These are phyloP conservation scores for Botrytis pseudocinerea DNA, from an alignment of 2,329 filamentous ascomycete species.

Conservation along the genomic window DNA sequence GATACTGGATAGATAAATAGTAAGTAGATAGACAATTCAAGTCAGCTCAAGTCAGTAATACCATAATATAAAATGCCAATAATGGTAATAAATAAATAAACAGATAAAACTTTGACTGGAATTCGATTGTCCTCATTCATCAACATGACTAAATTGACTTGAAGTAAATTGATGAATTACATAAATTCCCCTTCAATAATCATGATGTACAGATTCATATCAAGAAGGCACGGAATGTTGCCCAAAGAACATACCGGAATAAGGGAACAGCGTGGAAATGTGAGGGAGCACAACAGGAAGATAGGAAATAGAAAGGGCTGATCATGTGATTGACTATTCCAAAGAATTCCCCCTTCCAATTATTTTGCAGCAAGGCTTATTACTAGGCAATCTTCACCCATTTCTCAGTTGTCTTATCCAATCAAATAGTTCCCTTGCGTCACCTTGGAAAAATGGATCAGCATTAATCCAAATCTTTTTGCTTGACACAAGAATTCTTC, in stretches of 20 bases:
- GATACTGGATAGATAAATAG: not conserved
- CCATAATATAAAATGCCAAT: not conserved
- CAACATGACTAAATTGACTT: not conserved
- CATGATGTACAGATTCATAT: conserved; percentile 8
- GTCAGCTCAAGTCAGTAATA: not conserved
- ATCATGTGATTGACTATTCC: conserved; percentile 28
- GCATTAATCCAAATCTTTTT: conserved; percentile 9
- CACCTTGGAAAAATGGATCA: conserved; percentile 21
- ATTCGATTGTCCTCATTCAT: not conserved
- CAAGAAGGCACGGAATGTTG: conserved; percentile 15
- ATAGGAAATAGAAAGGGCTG: conserved; percentile 21
- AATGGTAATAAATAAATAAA: not conserved
- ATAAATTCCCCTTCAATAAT: not conserved
- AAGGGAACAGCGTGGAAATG: conserved; percentile 29
- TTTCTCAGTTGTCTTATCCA: conserved; percentile 11
- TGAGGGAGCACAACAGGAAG: conserved; percentile 24
- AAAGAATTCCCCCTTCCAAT: conserved; percentile 11
- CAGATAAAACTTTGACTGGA: too few relatives aligned
- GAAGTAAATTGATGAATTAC: not conserved
- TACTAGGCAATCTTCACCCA: not conserved
- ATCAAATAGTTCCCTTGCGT: conserved; percentile 20
- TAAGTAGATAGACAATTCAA: not conserved
- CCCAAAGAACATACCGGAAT: conserved; percentile 20
- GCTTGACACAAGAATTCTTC: conserved; percentile 22
- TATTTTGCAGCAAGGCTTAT: conserved; percentile 15